Conservation (phyloP, 2,329 filamentous ascomycete species). For the Xylariomycetidae sp. region DNA sequence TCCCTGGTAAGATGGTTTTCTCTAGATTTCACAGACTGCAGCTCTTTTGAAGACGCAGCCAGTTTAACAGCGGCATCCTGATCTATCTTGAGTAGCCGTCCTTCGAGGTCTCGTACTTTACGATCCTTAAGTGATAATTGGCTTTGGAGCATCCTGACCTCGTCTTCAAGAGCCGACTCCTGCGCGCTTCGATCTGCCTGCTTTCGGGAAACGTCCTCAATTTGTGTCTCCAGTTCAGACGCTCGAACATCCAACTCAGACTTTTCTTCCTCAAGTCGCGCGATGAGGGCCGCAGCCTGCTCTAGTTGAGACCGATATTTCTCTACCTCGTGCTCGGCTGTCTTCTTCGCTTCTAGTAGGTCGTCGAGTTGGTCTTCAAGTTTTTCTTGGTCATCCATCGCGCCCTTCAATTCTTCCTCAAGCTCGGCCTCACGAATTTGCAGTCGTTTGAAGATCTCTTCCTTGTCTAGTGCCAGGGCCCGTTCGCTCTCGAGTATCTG, state of each 20-base stretch:
- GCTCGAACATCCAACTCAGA: conserved; percentile 65
- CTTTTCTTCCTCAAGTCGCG: conserved; percentile 82
- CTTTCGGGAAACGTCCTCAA: conserved; percentile 65
- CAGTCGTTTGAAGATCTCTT: conserved; percentile 97
- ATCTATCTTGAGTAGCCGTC: conserved; percentile 76
- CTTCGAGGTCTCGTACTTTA: conserved; percentile 83
- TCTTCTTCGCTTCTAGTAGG: conserved; percentile 83
- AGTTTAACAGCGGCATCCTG: conserved; percentile 88
- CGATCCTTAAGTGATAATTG: conserved; percentile 85
- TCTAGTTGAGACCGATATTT: conserved; percentile 77
- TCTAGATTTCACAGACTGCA: conserved; percentile 67
- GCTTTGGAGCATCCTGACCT: conserved; percentile 87
- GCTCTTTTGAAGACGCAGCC: conserved; percentile 70
- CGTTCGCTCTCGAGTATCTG: conserved; percentile 94
- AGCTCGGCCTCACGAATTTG: conserved; percentile 89
- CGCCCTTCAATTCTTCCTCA: conserved; percentile 85
- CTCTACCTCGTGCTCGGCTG: conserved; percentile 79
- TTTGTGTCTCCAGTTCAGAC: conserved; percentile 62
- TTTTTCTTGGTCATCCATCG: conserved; percentile 88
- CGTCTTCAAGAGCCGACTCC: conserved; percentile 72
- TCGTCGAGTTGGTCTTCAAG: conserved; percentile 91
- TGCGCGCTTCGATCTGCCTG: conserved; percentile 71
- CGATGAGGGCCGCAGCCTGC: conserved; percentile 84
- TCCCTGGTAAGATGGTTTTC: conserved; percentile 75
- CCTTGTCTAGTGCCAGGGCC: conserved; percentile 92